Evolutionary conservation across 2,329 filamentous ascomycete species (phyloP).

Genomic region (Orbilia quercus): DNA sequence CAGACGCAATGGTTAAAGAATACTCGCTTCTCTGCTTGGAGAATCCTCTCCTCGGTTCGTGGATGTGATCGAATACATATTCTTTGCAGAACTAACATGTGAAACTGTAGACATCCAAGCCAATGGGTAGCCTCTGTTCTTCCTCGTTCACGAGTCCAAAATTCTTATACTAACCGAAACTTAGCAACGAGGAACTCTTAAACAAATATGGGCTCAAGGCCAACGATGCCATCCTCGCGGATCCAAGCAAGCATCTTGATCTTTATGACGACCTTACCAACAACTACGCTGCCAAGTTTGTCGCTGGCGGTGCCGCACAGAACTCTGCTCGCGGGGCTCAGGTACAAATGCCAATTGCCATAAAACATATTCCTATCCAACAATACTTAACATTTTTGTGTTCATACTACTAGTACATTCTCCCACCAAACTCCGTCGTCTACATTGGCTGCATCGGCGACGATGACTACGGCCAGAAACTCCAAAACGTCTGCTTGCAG

Average conservation of each 20-base stretch:
- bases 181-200: constrained; percentile 83
- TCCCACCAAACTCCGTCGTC: constrained; percentile 86
- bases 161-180: constrained; percentile 56
- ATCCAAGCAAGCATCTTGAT: constrained; percentile 77
- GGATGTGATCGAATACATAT: constrained; percentile 1
- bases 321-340: constrained; percentile 96
- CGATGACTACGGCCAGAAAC: constrained; percentile 92
- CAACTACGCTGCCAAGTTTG: constrained; percentile 91
- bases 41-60: constrained; percentile 90
- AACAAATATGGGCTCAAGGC: constrained; percentile 92
- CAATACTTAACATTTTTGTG: constrained; percentile 10
- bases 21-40: constrained; percentile 92
- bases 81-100: constrained; percentile 7
- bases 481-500: constrained; percentile 80
- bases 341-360: constrained; percentile 63
- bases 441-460: constrained; percentile 94
- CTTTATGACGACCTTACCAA: constrained; percentile 94
- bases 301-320: constrained; percentile 95
- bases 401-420: constrained; percentile 75
- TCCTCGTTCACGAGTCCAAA: neutral
- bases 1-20: constrained; percentile 83
- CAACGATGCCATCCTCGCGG: constrained; percentile 97
- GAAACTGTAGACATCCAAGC: constrained; percentile 83
- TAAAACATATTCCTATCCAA: neutral
- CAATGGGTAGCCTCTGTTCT: constrained; percentile 68